Conservation (phyloP, 768 basidiomycete genomes). For the Leccinum aurantiacum region DNA sequence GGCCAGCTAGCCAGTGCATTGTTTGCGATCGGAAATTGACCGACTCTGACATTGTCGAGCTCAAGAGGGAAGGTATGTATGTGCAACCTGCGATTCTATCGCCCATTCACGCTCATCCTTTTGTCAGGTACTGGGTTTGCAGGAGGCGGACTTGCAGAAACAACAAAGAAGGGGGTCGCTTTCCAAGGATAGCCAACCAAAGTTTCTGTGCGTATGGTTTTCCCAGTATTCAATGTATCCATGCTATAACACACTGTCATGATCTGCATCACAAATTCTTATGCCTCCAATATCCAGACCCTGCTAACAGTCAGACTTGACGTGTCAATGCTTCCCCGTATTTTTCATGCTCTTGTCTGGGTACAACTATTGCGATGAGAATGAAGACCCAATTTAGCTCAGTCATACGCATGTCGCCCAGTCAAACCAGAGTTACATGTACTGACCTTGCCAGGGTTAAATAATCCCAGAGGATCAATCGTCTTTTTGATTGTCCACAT, state of each 20-base stretch:
- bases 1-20: slow-evolving; percentile 76
- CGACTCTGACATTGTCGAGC: slow-evolving; percentile 74
- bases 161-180: slow-evolving; percentile 71
- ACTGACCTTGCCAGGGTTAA: slow-evolving; percentile 84
- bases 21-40: slow-evolving; percentile 72
- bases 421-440: background rate
- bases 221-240: background rate
- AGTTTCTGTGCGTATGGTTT: slow-evolving; percentile 3
- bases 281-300: background rate
- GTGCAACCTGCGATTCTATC: background rate
- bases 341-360: slow-evolving; percentile 27
- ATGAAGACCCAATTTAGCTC: background rate
- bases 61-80: slow-evolving; percentile 82
- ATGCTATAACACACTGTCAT: background rate
- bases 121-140: slow-evolving; percentile 85
- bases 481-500: slow-evolving; percentile 82
- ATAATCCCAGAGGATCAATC: slow-evolving; percentile 71
- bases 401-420: background rate
- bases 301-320: background rate
- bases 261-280: background rate
- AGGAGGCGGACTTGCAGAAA: slow-evolving; percentile 92
- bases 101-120: background rate
- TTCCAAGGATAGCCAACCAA: slow-evolving; percentile 70
- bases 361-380: slow-evolving; percentile 5
- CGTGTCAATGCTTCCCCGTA: background rate